Percentiles rank a stretch among this genome's conserved stretches.
Evolutionary conservation across 257 asterid species (phyloP).

Genomic region (Pogostemon cablin): DNA sequence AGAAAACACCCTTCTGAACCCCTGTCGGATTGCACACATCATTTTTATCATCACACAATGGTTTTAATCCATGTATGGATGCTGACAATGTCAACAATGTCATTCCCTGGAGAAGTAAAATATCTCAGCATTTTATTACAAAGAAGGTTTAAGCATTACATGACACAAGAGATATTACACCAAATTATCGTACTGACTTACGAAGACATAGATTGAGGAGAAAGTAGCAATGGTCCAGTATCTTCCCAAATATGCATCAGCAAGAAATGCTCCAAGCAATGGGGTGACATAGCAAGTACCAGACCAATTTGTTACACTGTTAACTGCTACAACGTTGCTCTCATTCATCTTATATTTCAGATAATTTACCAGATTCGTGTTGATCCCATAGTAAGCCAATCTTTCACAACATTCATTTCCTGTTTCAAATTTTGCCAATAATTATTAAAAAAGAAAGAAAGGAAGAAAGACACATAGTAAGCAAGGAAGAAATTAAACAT

Average conservation of each 20-base stretch:
- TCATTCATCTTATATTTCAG: conserved; percentile 58
- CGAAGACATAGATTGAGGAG: conserved; percentile 64
- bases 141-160: no score
- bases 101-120: conserved; percentile 53
- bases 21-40: conserved; percentile 46
- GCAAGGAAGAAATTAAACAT: conserved; percentile 11
- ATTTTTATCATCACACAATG: conserved; percentile 40
- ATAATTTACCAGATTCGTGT: conserved; percentile 68
- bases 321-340: conserved; percentile 58
- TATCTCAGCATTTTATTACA: not conserved
- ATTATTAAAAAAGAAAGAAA: not conserved
- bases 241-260: conserved; percentile 78
- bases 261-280: conserved; percentile 68
- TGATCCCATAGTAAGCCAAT: conserved; percentile 76
- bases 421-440: conserved; percentile 26
- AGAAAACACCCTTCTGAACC: conserved; percentile 52
- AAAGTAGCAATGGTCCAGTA: conserved; percentile 75
- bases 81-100: conserved; percentile 60
- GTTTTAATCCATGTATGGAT: conserved; percentile 56
- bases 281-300: conserved; percentile 78
- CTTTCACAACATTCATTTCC: conserved; percentile 82
- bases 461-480: not conserved
- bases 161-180: no score
- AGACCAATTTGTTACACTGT: conserved; percentile 72
- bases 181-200: conserved; percentile 31